Evolutionary conservation across 306 rosid genomes (phyloP).

Genomic region (Pyrus betulifolia): DNA sequence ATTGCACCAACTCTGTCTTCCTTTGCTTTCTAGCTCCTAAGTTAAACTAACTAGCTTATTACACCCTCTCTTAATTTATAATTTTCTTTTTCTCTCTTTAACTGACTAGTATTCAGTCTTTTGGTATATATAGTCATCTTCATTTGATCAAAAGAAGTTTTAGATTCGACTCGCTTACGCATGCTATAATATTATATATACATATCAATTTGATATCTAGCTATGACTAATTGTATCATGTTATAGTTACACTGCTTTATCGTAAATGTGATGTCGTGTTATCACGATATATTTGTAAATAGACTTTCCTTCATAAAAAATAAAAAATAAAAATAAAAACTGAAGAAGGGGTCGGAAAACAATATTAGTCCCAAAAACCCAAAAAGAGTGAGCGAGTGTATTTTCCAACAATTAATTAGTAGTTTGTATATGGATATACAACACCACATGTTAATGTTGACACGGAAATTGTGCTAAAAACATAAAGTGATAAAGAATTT

Average conservation of each 20-base stretch:
- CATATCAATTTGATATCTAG: too few species aligned
- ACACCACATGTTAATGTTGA: not conserved
- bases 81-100: too few species aligned
- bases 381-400: not conserved
- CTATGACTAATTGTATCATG: too few species aligned
- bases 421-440: not conserved
- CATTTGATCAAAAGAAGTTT: not conserved
- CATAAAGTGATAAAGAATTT: too few species aligned
- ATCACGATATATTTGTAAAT: not conserved
- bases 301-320: not conserved
- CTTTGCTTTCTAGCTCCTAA: not conserved
- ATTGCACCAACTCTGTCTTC: not conserved
- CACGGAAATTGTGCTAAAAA: too few species aligned
- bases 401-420: too few species aligned
- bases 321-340: too few species aligned
- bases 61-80: too few species aligned
- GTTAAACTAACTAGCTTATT: not conserved
- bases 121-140: too few species aligned
- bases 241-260: not conserved
- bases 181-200: too few species aligned
- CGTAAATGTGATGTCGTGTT: too few species aligned
- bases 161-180: accelerated
- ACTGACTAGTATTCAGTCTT: too few species aligned
- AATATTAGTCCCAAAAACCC: not conserved
- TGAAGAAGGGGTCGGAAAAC: not conserved